phyloP scores from a whole-genome alignment of 768 basidiomycete genomes.

The Tricholoma bakamatsutake region DNA sequence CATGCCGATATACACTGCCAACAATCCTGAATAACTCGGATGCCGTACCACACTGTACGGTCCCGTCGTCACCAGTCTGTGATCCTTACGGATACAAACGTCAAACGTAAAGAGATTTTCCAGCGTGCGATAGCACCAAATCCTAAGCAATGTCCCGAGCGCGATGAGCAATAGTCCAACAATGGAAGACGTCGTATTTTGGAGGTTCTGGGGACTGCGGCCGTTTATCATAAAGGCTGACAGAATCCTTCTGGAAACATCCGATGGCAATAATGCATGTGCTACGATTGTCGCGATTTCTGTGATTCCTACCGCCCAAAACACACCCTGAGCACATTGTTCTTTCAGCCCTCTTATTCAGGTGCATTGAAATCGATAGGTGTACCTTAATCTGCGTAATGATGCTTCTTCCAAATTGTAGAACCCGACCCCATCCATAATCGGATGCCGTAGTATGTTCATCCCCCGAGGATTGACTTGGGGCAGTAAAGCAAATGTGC shows the following conservation, averaged over 20 bases:
- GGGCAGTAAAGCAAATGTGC: not conserved
- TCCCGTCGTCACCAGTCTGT: conserved; percentile 31
- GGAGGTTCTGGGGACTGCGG: not conserved
- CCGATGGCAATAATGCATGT: not conserved
- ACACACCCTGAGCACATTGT: not conserved
- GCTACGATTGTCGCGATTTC: conserved; percentile 2
- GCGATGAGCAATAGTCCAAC: conserved; percentile 21
- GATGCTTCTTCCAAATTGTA: not conserved
- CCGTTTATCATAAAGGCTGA: not conserved
- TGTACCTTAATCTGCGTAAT: too few species aligned
- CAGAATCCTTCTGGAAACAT: not conserved
- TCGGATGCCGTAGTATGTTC: not conserved
- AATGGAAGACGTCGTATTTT: conserved; percentile 22
- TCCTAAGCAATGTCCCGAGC: conserved; percentile 27
- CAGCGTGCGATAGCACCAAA: conserved; percentile 31
- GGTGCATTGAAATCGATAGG: not conserved
- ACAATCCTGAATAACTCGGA: conserved; percentile 25
- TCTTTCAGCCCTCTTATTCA: not conserved
- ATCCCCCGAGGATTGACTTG: not conserved
- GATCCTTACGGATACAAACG: conserved; percentile 27
- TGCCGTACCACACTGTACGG: conserved; percentile 37
- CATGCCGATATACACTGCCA: not conserved
- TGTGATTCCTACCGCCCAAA: not conserved
- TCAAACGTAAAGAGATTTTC: conserved; percentile 36
- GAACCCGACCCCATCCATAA: not conserved